Evolutionary conservation across 768 basidiomycete genomes (phyloP), one percentile per base, ranked within the genome.

Genomic region (Panus rudis): DNA sequence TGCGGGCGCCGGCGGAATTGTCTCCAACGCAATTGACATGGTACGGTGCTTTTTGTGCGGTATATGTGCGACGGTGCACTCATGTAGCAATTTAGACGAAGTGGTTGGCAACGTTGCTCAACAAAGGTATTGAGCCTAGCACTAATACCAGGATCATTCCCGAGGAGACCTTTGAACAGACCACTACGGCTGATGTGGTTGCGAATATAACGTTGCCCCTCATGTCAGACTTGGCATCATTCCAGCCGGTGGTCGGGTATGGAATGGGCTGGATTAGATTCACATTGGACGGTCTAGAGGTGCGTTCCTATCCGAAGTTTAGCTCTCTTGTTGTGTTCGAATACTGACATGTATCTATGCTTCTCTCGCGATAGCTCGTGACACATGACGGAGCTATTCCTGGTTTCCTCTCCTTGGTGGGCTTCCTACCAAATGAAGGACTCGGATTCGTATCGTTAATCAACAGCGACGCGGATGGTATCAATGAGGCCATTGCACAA

Each of bases 241-340:
- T 10, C 24, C 25, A 16, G n/a, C n/a, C 16, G 10, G 33, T 33
- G 25, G 13, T 11, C 5, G 45, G 25, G 13, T 51, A 51, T 32
- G 46, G 45, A 1, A n/a, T 43, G 27, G 49, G 49, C 11, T 51
- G 49, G 49, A 13, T 4, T n/a, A 28, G 31, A 11, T 21, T 21
- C 6, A 35, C 46, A 2, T 51, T 43, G 19, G 25, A 39, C 31
- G 46, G 49, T 2, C 46, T 43, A n/a, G 46, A 51, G 22, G 49
- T 51, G 6, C 13, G 41, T 28, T 19, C 19, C 6, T 6, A 23
- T 16, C 6, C 8, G 22, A 17, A 16, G 17, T 10, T 13, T 30
- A 10, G 4, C 19, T 43, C 7, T 35, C 7, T 23, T 8, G 22
- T 19, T n/a, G n/a, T n/a, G n/a, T n/a, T n/a, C n/a, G n/a, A n/a